Conservation (phyloP, 208 protist species). For the Porcisia deanei region DNA sequence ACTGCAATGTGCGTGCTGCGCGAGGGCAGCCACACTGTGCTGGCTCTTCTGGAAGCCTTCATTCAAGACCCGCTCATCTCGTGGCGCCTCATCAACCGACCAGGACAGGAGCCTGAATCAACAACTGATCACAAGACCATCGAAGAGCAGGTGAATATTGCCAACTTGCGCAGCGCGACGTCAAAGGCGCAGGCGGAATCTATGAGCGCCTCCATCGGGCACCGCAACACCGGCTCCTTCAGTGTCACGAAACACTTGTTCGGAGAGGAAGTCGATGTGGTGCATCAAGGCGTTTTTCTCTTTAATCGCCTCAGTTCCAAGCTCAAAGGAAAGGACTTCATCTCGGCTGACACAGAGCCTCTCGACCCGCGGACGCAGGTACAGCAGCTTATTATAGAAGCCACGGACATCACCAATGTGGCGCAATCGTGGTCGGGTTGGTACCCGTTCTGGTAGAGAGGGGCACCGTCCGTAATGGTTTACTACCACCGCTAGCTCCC, state of each 20-base stretch:
- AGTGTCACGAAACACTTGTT: constrained; percentile 49
- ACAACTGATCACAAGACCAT: constrained; percentile 77
- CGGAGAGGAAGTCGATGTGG: constrained; percentile 72
- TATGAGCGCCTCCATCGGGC: constrained; percentile 33
- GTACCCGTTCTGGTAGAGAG: constrained; percentile 88
- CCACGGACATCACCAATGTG: constrained; percentile 84
- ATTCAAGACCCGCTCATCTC: constrained; percentile 99
- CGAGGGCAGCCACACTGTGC: constrained; percentile 97
- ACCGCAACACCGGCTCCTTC: constrained; percentile 22
- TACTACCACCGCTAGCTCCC: neutral
- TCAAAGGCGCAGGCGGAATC: constrained; percentile 29
- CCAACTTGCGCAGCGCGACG: constrained; percentile 33
- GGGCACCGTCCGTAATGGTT: too few species aligned
- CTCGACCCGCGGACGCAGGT: constrained; percentile 83
- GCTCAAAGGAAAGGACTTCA: constrained; percentile 79
- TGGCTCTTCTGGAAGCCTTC: constrained; percentile 99
- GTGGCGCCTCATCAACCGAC: constrained; percentile 95
- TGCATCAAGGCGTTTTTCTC: constrained; percentile 83
- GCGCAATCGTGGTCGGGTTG: constrained; percentile 91
- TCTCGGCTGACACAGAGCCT: constrained; percentile 32
- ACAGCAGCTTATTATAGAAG: constrained; percentile 78
- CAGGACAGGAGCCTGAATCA: constrained; percentile 67
- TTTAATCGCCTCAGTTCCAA: constrained; percentile 85
- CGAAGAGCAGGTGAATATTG: constrained; percentile 67
- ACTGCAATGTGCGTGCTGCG: constrained; percentile 97